phyloP scores from a whole-genome alignment of 2,329 filamentous ascomycete species.

The Mycosphaerelloides madeirae region DNA sequence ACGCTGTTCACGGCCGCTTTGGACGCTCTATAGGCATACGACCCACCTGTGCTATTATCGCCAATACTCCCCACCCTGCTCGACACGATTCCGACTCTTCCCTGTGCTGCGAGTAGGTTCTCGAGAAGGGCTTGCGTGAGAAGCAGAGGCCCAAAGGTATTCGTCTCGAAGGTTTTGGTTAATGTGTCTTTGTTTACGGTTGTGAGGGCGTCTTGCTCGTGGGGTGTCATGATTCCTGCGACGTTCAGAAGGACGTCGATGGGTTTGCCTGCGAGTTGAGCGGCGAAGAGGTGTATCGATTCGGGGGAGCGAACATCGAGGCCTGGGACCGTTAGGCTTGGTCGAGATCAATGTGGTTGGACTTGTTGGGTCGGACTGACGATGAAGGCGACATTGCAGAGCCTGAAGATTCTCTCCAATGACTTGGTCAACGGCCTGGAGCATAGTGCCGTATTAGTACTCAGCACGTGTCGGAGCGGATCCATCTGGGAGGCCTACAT shows the following conservation, averaged over 20 bases:
- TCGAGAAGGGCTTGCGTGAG: constrained; percentile 43
- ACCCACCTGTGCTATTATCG: constrained; percentile 41
- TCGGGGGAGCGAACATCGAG: constrained; percentile 34
- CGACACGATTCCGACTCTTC: constrained; percentile 39
- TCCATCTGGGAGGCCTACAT: constrained; percentile 10
- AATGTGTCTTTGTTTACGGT: constrained; percentile 31
- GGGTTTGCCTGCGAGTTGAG: constrained; percentile 27
- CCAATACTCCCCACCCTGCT: constrained; percentile 41
- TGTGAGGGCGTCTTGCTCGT: constrained; percentile 32
- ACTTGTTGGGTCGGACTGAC: constrained; percentile 3
- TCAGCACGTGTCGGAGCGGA: not conserved
- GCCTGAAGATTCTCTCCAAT: constrained; percentile 30
- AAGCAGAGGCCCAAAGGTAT: constrained; percentile 43
- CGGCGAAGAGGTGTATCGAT: constrained; percentile 34
- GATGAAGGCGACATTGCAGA: constrained; percentile 29
- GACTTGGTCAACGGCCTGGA: constrained; percentile 17
- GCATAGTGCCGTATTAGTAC: not conserved
- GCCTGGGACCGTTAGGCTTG: constrained; percentile 8
- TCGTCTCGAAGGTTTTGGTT: constrained; percentile 39
- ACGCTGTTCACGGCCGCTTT: constrained; percentile 45
- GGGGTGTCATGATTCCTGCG: constrained; percentile 34
- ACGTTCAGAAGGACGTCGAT: constrained; percentile 39
- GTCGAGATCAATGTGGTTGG: not conserved
- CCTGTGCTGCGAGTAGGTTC: constrained; percentile 32
- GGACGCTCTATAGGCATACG: constrained; percentile 42